A percentile compares a stretch with the other conserved stretches of the same genome.
Evolutionary conservation across 2,329 filamentous ascomycete genomes (phyloP).

Genomic region (Penicillium oxalicum): DNA sequence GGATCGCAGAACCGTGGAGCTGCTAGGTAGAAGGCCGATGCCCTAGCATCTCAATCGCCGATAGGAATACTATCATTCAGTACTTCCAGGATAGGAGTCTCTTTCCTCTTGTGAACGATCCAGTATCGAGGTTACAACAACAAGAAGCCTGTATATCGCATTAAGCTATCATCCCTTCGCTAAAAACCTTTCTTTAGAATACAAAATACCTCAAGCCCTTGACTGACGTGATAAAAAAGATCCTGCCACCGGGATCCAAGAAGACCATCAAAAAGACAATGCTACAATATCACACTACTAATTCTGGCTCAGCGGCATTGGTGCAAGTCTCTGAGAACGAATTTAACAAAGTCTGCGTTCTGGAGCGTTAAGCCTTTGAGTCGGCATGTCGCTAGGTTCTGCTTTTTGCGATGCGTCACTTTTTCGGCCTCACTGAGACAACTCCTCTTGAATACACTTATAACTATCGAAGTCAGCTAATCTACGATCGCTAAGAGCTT

Average conservation of each 20-base stretch:
- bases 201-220: slow-evolving; percentile 14
- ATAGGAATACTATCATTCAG: slow-evolving; percentile 5
- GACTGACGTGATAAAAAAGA: slow-evolving; percentile 10
- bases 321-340: slow-evolving; percentile 7
- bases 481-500: slow-evolving; percentile 7
- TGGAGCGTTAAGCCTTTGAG: slow-evolving; percentile 3
- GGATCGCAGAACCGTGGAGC: slow-evolving; percentile 6
- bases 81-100: slow-evolving; percentile 1
- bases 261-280: slow-evolving; percentile 9
- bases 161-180: slow-evolving; percentile 10
- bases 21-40: slow-evolving; percentile 12
- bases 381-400: slow-evolving; percentile 12
- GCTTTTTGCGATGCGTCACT: slow-evolving; percentile 14
- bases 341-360: neutral
- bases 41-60: slow-evolving; percentile 7
- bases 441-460: slow-evolving; percentile 3
- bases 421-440: slow-evolving; percentile 8
- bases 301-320: neutral
- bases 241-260: slow-evolving; percentile 10
- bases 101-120: neutral
- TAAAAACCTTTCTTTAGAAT: slow-evolving; percentile 11
- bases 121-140: neutral
- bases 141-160: slow-evolving; percentile 3
- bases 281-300: slow-evolving; percentile 4
- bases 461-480: neutral